phyloP scores from a whole-genome alignment of 768 basidiomycete species.

The Solioccasus polychromus region DNA sequence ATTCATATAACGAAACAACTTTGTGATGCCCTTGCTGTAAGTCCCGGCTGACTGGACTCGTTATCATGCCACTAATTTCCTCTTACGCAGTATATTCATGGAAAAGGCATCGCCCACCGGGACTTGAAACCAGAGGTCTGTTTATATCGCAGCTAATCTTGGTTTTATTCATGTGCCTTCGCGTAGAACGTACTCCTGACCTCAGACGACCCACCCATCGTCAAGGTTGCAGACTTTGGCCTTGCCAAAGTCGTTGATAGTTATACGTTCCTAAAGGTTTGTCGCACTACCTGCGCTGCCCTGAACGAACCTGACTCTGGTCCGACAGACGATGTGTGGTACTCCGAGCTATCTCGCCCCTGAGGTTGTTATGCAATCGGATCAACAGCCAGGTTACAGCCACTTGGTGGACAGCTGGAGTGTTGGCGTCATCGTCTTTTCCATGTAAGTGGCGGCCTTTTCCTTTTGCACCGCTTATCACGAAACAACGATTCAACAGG shows the following conservation, averaged over 20 bases:
- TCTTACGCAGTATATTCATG: conserved; percentile 56
- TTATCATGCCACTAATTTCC: conserved; percentile 2
- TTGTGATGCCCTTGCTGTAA: conserved; percentile 72
- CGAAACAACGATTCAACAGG: conserved; percentile 42
- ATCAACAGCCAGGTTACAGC: conserved; percentile 68
- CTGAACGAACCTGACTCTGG: neutral
- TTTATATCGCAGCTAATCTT: conserved; percentile 1
- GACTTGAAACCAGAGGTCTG: conserved; percentile 86
- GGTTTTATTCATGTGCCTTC: conserved; percentile 1
- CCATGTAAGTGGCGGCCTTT: conserved; percentile 57
- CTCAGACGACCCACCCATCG: conserved; percentile 56
- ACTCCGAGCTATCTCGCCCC: conserved; percentile 94
- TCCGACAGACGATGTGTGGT: conserved; percentile 83
- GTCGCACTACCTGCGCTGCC: conserved; percentile 18
- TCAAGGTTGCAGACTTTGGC: conserved; percentile 96
- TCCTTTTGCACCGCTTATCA: neutral
- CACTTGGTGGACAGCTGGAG: conserved; percentile 95
- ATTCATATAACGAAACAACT: conserved; percentile 78
- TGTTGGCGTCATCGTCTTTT: conserved; percentile 90
- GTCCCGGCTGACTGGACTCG: conserved; percentile 17
- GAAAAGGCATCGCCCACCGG: conserved; percentile 80
- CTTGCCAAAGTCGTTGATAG: conserved; percentile 89
- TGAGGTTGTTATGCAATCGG: conserved; percentile 73
- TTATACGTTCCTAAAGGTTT: conserved; percentile 69
- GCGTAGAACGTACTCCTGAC: conserved; percentile 82